Evolutionary conservation across 2,329 filamentous ascomycete species (phyloP).

Genomic region (Fusarium sp.): DNA sequence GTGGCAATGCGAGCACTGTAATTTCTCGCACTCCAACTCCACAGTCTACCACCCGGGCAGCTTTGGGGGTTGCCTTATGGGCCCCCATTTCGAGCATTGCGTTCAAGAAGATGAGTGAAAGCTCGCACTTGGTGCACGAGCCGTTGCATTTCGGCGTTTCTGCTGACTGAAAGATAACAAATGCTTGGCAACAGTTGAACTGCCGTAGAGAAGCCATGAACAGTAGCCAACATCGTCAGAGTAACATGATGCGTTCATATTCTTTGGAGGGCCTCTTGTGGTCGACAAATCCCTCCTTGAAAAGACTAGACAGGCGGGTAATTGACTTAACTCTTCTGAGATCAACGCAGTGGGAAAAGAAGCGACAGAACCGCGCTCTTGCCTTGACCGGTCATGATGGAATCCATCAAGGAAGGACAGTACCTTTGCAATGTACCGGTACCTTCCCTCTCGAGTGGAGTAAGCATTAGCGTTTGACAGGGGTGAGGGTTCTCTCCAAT

Average conservation of each 20-base stretch:
- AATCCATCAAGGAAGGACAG: conserved; percentile 9
- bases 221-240: neutral
- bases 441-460: conserved; percentile 27
- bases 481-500: conserved; percentile 28
- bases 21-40: conserved; percentile 24
- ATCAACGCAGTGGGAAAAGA: neutral
- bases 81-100: neutral
- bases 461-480: conserved; percentile 15
- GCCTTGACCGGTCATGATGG: neutral
- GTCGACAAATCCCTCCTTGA: neutral
- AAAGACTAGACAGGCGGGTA: conserved; percentile 5
- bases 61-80: conserved; percentile 4
- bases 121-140: conserved; percentile 9
- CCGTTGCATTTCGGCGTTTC: neutral
- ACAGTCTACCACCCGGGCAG: conserved; percentile 13
- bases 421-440: conserved; percentile 37
- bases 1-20: conserved; percentile 5
- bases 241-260: neutral
- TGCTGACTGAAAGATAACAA: conserved; percentile 14
- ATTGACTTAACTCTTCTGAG: conserved; percentile 1
- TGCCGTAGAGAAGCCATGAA: neutral
- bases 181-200: conserved; percentile 8
- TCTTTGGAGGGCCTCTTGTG: neutral
- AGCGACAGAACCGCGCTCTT: conserved; percentile 6
- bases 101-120: conserved; percentile 7